A percentile compares a stretch with the other conserved stretches of the same genome.
phyloP scores from a whole-genome alignment of 1,139 yeast genomes.

The Pichia sp. region DNA sequence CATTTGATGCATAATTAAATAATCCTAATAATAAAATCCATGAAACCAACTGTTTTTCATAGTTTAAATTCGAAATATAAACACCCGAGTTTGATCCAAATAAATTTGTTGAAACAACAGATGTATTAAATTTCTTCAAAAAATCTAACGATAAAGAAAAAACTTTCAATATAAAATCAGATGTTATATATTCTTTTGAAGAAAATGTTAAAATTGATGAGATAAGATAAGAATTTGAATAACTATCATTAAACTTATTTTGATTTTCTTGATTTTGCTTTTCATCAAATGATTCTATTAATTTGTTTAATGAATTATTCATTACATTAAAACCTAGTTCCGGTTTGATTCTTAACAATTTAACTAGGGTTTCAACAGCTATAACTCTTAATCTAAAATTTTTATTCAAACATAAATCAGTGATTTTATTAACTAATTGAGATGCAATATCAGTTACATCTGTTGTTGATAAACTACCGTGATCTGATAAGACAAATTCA shows the following conservation, averaged over 20 bases:
- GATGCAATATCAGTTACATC: conserved; percentile 24
- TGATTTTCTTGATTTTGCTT: conserved; percentile 20
- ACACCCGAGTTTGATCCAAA: conserved; percentile 34
- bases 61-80: conserved; percentile 35
- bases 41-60: conserved; percentile 40
- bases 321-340: conserved; percentile 26
- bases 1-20: conserved; percentile 46
- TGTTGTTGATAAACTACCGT: conserved; percentile 18
- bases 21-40: conserved; percentile 79
- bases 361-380: conserved; percentile 30
- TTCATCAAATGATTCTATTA: conserved; percentile 29
- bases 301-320: conserved; percentile 29
- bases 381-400: conserved; percentile 33
- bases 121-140: conserved; percentile 34
- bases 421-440: conserved; percentile 23
- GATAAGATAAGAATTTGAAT: conserved; percentile 27
- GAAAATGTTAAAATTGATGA: conserved; percentile 26
- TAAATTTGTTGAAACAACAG: conserved; percentile 27
- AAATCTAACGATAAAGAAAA: conserved; percentile 29
- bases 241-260: conserved; percentile 24
- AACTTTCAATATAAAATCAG: conserved; percentile 33
- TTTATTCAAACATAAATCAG: conserved; percentile 30
- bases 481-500: conserved; percentile 27
- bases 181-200: conserved; percentile 27
- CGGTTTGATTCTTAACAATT: conserved; percentile 27